Evolutionary conservation across 805 yeast genomes (phyloP), one percentile per base, ranked within the genome.

Genomic region (Candida fluviatilis): DNA sequence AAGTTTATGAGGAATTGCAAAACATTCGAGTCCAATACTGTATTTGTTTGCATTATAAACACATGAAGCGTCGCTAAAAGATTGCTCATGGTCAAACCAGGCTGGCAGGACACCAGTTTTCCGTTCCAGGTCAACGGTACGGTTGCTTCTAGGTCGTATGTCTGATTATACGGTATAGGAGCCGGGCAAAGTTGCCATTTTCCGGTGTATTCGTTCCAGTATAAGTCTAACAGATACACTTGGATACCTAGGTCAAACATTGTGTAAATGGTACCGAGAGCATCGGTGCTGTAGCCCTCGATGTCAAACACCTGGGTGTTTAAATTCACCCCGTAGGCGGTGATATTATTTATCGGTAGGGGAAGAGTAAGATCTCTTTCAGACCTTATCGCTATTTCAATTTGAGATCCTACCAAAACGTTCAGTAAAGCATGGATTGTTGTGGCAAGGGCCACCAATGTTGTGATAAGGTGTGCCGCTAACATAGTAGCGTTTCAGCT

Each of bases 111-210:
- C 40, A 58, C 60, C 1, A 40, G 34, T 3, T 27, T 17, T 5
- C 52, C 55, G 7, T 55, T 43, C 72, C 73, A 67, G 4, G 32
- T 11, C 5, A 64, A 36, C 0, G 37, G 19, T 2, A 38, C 42
- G 4, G 42, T 29, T 2, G 39, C 35, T n/a, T 38, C 39, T 5
- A 48, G 11, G 33, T 47, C 41, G 7, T 12, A 18, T n/a, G 56
- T 46, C 14, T 41, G 31, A 39, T 69, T 62, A 2, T 42, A 31
- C 5, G 66, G 61, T 16, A 62, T 57, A 2, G 69, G 66, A 1
- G 66, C 67, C 1, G 83, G 83, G 46, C 83, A 78, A 16, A 77
- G 53, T 51, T 75, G 81, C 82, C 81, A 76, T 31, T 40, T 45
- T 8, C 44, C 34, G 3, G 66, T 57, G 30, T 58, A 48, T 35